A percentile compares a stretch with the other conserved stretches of the same genome.
These are phyloP conservation scores for Vitis hybrid DNA, from an alignment of 177 flowering plant species.

Conservation along the genomic window DNA sequence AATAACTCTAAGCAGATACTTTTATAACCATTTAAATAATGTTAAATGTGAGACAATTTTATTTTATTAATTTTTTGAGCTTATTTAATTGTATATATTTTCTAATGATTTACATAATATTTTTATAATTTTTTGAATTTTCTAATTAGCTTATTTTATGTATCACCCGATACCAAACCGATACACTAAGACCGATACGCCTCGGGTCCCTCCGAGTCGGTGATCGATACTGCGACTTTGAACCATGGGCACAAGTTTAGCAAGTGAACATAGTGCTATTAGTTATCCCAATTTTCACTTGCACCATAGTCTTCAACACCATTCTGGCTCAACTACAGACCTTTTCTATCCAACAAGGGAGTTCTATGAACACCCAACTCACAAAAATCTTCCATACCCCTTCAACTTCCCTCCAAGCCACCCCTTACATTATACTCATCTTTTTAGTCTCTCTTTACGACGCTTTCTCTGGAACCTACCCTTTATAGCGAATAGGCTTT, in stretches of 20 bases:
- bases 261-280: conserved; percentile 63
- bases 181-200: too few relatives aligned
- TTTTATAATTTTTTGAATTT: too few relatives aligned
- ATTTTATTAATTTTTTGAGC: too few relatives aligned
- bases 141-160: too few relatives aligned
- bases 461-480: conserved; percentile 60
- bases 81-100: too few relatives aligned
- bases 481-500: conserved; percentile 60
- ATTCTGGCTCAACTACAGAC: conserved; percentile 65
- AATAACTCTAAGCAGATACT: too few relatives aligned
- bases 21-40: too few relatives aligned
- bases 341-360: conserved; percentile 87
- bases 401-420: conserved; percentile 86
- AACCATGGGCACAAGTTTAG: conserved; percentile 43
- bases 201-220: too few relatives aligned
- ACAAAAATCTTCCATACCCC: conserved; percentile 57
- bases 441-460: conserved; percentile 84
- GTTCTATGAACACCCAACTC: conserved; percentile 61
- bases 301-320: conserved; percentile 66
- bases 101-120: too few relatives aligned
- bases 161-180: too few relatives aligned
- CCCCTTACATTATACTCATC: conserved; percentile 78
- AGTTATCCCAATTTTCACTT: conserved; percentile 56
- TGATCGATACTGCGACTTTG: too few relatives aligned
- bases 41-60: too few relatives aligned